phyloP scores from a whole-genome alignment of 2,329 filamentous ascomycete genomes.

The Sporothrix dimorphospora region DNA sequence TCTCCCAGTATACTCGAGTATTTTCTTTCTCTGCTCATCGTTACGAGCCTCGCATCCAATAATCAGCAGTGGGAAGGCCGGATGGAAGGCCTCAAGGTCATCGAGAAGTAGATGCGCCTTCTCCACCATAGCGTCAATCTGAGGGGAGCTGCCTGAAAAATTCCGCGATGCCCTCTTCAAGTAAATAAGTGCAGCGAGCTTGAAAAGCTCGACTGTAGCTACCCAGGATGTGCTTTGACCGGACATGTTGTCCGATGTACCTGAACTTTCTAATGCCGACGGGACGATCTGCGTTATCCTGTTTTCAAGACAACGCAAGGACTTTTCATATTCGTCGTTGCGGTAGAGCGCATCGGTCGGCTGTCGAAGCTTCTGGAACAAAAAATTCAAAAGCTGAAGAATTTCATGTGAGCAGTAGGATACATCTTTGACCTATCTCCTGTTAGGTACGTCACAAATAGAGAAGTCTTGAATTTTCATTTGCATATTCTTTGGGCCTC shows the following conservation, averaged over 20 bases:
- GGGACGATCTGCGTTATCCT: neutral
- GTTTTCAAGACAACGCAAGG: neutral
- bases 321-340: neutral
- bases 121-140: neutral
- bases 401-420: neutral
- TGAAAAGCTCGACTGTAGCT: neutral
- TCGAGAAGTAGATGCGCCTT: neutral
- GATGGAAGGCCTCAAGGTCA: neutral
- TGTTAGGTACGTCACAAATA: too few relatives aligned
- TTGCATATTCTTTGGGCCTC: too few relatives aligned
- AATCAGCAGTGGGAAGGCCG: neutral
- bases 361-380: neutral
- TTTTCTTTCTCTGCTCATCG: constrained; percentile 4
- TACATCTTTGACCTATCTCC: neutral
- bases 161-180: neutral
- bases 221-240: neutral
- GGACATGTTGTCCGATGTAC: too few relatives aligned
- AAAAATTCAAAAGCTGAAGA: neutral
- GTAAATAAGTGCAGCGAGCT: neutral
- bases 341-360: neutral
- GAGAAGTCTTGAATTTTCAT: too few relatives aligned
- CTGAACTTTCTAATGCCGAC: too few relatives aligned
- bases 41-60: neutral
- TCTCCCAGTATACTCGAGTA: neutral
- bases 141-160: neutral